Base-by-base conservation (phyloP, 73 alveolate genomes). In the Tetrahymena elliotti region DNA sequence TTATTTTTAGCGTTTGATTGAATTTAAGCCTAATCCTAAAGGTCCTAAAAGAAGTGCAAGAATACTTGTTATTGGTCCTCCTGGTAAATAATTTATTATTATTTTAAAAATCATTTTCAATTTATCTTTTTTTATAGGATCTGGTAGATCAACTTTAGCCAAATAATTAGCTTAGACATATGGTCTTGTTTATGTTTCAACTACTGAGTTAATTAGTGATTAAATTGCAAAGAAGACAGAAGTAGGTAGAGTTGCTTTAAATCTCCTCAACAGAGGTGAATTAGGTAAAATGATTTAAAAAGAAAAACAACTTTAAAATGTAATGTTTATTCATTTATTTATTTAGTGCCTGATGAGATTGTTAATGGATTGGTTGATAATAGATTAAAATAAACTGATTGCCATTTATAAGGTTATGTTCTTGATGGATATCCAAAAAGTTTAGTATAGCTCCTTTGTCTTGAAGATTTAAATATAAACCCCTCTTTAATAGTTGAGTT, bases 11-110 rank as follows among this genome's bases (percentile, higher is more conserved):
- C 94, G 98, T 93, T 93, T 97, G 33, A 83, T 97, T 37, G 97
- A 94, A 88, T 95, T 96, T 54, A 97, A 97, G 95, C 93, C 95
- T 27, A 96, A 96, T 93, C 68, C 97, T 93, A 98, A 96, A 83
- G 99, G 98, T 24, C 99, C 99, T 18, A 94, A 98, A 68, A 98
- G 98, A 95, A 99, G 99, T 10, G 99, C 99, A 27, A 97, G 99
- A 94, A 98, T 99, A 31, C 93, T 99, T 52, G 84, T 99, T 15
- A 95, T 98, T 10, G 99, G 99, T 22, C 99, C 99, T 34, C 99
- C 99, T 47, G 99, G 88, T 68, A 68, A 68, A 47, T 47, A 47
- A 47, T 47, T 47, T 47, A 47, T 47, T 47, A 38, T 52, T 52
- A 7, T 5, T 24, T 4, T 68, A 0, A 18, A 68, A n/a, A 0